Base-by-base conservation (phyloP, 345 rosid genomes). In the Ceriops tagal region DNA sequence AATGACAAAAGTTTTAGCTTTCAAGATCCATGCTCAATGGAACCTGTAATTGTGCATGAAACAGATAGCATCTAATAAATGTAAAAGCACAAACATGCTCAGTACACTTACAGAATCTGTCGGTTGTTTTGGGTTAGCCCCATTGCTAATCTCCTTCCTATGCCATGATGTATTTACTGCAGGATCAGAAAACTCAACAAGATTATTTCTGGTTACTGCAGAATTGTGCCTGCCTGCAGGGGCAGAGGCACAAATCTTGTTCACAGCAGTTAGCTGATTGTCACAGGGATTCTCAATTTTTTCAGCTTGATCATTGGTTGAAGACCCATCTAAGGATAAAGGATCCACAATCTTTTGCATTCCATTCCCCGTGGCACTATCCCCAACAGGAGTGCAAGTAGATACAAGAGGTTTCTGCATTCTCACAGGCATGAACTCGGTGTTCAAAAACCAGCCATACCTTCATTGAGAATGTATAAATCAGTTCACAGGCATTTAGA, bases 361-460 rank as follows among this genome's bases (percentile, higher is more conserved):
- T 63, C 61, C 73, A 68, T 72, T 79, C 64, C 74, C 83, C 69
- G 74, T 62, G 67, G 78, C 75, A 73, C 75, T 68, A 71, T 75
- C 79, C 73, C 74, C 85, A 60, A 64, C 67, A 58, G 86, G 81
- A 78, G 75, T 62, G 75, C 61, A 72, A 65, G 79, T 49, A 16
- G 72, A 68, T 73, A 79, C 58, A 56, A 74, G 56, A 67, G 82
- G 73, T 61, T 77, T 71, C 83, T 79, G 85, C 67, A 73, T 65
- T n/a, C 70, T 69, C 56, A 71, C 10, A 64, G 85, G 71, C 43
- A 76, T 85, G 70, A 82, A 67, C 68, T 79, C 78, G 35, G 72
- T 31, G 66, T 75, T 71, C 65, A 87, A 77, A 66, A 96, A 83
- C 99, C 99, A 96, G 60, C 98, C 99, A 79, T 96, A 96, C 96